phyloP scores from a whole-genome alignment of 108 stramenopile genomes.

The Nitzschia sp. region DNA sequence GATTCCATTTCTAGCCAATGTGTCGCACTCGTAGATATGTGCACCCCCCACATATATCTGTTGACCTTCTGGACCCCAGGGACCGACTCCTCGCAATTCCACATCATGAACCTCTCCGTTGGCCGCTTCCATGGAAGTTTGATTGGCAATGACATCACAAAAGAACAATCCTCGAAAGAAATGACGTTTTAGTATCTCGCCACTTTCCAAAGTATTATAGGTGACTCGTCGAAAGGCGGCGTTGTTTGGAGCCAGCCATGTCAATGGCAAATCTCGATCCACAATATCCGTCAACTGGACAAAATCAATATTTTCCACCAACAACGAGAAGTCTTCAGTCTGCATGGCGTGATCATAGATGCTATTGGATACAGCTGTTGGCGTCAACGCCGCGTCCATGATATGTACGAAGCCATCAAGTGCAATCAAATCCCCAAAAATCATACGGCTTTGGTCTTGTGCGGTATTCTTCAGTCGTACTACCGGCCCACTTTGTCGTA shows the following conservation, averaged over 20 bases:
- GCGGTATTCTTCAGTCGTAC: slow-evolving; percentile 24
- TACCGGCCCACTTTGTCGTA: slow-evolving; percentile 20
- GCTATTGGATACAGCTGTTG: slow-evolving; percentile 21
- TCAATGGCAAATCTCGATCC: slow-evolving; percentile 28
- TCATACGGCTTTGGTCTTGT: slow-evolving; percentile 19
- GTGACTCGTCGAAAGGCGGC: slow-evolving; percentile 20
- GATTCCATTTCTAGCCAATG: slow-evolving; percentile 32
- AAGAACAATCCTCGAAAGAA: slow-evolving; percentile 23
- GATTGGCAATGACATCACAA: slow-evolving; percentile 33
- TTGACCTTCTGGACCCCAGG: slow-evolving; percentile 7
- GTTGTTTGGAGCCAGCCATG: slow-evolving; percentile 29
- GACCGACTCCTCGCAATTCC: slow-evolving; percentile 16
- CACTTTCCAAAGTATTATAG: slow-evolving; percentile 22
- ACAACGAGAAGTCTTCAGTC: slow-evolving; percentile 8
- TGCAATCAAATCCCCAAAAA: slow-evolving; percentile 36
- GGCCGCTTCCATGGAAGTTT: slow-evolving; percentile 14
- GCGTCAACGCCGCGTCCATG: slow-evolving; percentile 21
- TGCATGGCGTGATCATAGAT: slow-evolving; percentile 23
- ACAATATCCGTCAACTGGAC: slow-evolving; percentile 26
- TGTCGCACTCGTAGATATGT: slow-evolving; percentile 27
- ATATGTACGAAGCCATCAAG: slow-evolving; percentile 29
- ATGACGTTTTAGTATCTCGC: slow-evolving; percentile 28
- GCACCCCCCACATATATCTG: slow-evolving; percentile 32
- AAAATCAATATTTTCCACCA: slow-evolving; percentile 32
- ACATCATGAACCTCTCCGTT: slow-evolving; percentile 13